Evolutionary conservation across 176 grass and related monocot genomes (phyloP).

Genomic region (Poa annua): DNA sequence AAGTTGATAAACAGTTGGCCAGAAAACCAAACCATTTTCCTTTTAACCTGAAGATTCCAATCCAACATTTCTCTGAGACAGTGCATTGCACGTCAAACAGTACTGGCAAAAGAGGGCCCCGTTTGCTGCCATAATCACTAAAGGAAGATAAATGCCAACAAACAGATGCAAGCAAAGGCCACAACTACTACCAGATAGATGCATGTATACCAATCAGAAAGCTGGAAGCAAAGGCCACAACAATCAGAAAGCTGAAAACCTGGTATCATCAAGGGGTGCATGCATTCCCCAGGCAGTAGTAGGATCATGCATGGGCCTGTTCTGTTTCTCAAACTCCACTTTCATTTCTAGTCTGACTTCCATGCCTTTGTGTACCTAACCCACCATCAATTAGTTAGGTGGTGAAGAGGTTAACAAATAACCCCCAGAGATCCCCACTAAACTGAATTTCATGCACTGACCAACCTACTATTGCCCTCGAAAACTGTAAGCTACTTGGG

Average conservation of each 20-base stretch:
- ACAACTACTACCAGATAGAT: conserved; percentile 9
- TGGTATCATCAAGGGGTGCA: conserved; percentile 11
- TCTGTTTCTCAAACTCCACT: background rate
- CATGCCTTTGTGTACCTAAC: background rate
- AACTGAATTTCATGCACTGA: background rate
- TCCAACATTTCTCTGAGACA: background rate
- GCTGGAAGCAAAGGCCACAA: too few relatives aligned
- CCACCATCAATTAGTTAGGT: background rate
- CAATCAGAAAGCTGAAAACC: too few relatives aligned
- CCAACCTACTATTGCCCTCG: background rate
- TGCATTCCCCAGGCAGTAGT: conserved; percentile 23
- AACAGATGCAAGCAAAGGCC: conserved; percentile 41
- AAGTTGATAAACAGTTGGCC: background rate
- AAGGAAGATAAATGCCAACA: background rate
- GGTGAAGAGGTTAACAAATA: background rate
- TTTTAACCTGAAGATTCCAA: background rate
- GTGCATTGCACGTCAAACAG: conserved; percentile 33
- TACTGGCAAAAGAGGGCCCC: background rate
- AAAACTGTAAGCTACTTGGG: background rate
- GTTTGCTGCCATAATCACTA: conserved; percentile 38
- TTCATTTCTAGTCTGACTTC: conserved; percentile 21
- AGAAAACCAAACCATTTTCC: background rate
- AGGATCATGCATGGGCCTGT: conserved; percentile 31
- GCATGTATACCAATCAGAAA: too few relatives aligned
- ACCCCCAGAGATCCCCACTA: background rate